phyloP scores from a whole-genome alignment of 768 basidiomycete species.

The Clathrus columnatus region DNA sequence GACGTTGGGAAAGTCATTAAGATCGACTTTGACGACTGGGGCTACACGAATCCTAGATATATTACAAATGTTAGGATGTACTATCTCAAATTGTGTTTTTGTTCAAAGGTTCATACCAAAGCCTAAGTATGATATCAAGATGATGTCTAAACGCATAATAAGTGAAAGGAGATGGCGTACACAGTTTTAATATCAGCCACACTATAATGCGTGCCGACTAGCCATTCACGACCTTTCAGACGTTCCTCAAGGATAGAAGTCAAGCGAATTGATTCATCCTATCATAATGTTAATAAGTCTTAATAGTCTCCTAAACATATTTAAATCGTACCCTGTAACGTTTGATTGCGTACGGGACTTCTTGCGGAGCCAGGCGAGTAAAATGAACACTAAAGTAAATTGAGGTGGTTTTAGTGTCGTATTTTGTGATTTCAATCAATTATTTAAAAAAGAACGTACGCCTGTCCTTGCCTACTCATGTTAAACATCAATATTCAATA shows the following conservation, averaged over 20 bases:
- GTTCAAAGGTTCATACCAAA: no score
- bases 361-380: constrained; percentile 49
- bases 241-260: constrained; percentile 75
- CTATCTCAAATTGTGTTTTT: no score
- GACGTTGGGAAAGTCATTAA: neutral
- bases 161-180: neutral
- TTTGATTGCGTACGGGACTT: constrained; percentile 32
- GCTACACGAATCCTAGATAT: no score
- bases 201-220: constrained; percentile 60
- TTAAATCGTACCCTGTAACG: constrained; percentile 28
- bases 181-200: constrained; percentile 66
- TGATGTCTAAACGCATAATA: neutral
- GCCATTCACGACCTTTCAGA: constrained; percentile 67
- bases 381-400: constrained; percentile 48
- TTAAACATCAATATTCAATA: neutral
- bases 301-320: no score
- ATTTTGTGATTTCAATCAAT: neutral
- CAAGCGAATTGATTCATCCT: constrained; percentile 64
- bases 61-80: no score
- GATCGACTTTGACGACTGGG: no score
- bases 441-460: neutral
- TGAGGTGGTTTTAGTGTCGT: no score
- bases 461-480: neutral
- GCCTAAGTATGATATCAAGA: no score
- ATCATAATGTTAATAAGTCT: neutral